These are phyloP conservation scores for Otatea glauca DNA, from an alignment of 176 grass and related monocot species.

Conservation along the genomic window DNA sequence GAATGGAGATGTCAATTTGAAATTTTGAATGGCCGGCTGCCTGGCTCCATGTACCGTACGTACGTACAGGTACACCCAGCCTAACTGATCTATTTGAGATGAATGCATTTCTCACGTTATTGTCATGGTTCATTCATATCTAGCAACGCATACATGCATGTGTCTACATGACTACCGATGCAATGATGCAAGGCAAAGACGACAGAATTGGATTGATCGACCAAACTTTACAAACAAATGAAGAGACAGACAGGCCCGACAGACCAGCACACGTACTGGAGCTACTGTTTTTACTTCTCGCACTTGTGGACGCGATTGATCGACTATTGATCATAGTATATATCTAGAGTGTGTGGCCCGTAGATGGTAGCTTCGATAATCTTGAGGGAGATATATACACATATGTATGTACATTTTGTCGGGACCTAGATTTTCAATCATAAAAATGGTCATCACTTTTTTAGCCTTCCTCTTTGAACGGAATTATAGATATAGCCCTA, in stretches of 20 bases:
- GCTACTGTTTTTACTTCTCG: neutral
- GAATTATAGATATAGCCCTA: too few species aligned
- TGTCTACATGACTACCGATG: neutral
- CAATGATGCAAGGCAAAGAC: neutral
- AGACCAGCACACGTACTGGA: neutral
- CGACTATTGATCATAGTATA: too few species aligned
- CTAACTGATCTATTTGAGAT: neutral
- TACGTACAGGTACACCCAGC: neutral
- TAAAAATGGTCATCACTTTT: too few species aligned
- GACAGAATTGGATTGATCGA: neutral
- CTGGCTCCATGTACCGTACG: neutral
- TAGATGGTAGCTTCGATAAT: too few species aligned
- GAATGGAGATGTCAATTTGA: neutral
- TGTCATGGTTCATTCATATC: neutral
- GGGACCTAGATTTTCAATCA: too few species aligned
- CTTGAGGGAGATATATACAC: too few species aligned
- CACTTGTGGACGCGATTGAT: too few species aligned
- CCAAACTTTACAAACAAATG: neutral
- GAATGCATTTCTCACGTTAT: neutral
- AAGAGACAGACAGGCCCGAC: neutral
- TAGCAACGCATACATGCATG: neutral
- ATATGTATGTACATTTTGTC: too few species aligned
- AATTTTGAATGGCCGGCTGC: neutral
- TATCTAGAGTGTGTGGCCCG: too few species aligned
- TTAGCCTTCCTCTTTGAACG: too few species aligned